Evolutionary conservation across 2,329 filamentous ascomycete species (phyloP).

Genomic region (Colletotrichum lindemuthianum): DNA sequence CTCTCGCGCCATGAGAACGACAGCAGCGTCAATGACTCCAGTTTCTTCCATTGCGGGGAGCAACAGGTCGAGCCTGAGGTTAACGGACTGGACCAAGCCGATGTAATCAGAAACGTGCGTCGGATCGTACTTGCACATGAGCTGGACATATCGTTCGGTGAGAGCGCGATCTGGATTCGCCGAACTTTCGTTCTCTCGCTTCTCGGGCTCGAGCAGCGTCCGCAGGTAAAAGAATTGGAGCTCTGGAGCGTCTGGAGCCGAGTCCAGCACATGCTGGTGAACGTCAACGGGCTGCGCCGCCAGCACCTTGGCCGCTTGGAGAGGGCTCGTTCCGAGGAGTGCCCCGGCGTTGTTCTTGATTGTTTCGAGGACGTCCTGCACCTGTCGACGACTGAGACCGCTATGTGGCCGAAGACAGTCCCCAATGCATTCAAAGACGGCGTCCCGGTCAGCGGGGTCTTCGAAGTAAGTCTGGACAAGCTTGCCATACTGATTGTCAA

Average conservation of each 20-base stretch:
- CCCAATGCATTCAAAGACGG: slow-evolving; percentile 81
- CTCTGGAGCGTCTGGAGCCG: slow-evolving; percentile 68
- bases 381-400: slow-evolving; percentile 74
- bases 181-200: slow-evolving; percentile 45
- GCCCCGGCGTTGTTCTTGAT: slow-evolving; percentile 73
- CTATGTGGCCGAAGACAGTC: slow-evolving; percentile 76
- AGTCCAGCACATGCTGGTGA: slow-evolving; percentile 72
- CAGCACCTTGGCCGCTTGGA: slow-evolving; percentile 72
- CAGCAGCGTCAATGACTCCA: slow-evolving; percentile 90
- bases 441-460: slow-evolving; percentile 79
- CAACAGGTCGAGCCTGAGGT: slow-evolving; percentile 77
- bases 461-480: slow-evolving; percentile 86
- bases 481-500: slow-evolving; percentile 81
- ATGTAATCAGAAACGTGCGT: slow-evolving; percentile 88
- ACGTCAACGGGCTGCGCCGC: slow-evolving; percentile 69
- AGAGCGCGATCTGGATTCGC: slow-evolving; percentile 64
- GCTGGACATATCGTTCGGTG: slow-evolving; percentile 84
- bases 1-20: slow-evolving; percentile 89
- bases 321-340: slow-evolving; percentile 74
- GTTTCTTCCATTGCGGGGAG: slow-evolving; percentile 89
- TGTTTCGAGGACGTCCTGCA: slow-evolving; percentile 74
- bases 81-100: slow-evolving; percentile 76
- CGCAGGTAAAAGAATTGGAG: slow-evolving; percentile 81
- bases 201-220: slow-evolving; percentile 73
- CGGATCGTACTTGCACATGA: slow-evolving; percentile 90